Conservation (phyloP, 805 yeast genomes). For the Dipodascopsis tothii region DNA sequence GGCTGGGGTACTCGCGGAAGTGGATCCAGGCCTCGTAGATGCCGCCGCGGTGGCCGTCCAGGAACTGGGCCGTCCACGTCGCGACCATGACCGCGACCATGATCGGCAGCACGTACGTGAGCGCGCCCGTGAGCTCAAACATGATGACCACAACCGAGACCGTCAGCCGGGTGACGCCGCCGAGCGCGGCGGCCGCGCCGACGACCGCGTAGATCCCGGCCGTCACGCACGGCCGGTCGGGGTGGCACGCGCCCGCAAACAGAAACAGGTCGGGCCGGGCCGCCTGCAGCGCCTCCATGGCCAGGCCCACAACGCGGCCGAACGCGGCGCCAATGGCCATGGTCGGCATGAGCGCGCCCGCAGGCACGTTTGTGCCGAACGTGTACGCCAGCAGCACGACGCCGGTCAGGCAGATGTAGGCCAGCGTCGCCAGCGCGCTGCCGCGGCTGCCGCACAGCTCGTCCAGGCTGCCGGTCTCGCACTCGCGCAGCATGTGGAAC, state of each 20-base stretch:
- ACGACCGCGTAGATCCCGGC: conserved; percentile 86
- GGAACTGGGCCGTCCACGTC: conserved; percentile 60
- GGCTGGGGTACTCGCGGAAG: conserved; percentile 36
- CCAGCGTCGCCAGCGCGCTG: conserved; percentile 26
- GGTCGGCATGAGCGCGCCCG: conserved; percentile 95
- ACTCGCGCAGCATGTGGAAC: conserved; percentile 62
- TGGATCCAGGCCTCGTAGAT: conserved; percentile 58
- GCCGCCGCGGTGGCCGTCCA: conserved; percentile 45
- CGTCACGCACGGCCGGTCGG: conserved; percentile 52
- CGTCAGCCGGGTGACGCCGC: conserved; percentile 75
- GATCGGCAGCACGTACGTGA: conserved; percentile 73
- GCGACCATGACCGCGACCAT: conserved; percentile 76
- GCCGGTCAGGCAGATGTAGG: conserved; percentile 43
- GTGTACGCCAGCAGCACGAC: conserved; percentile 58
- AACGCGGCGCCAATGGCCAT: conserved; percentile 95
- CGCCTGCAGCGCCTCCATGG: conserved; percentile 47
- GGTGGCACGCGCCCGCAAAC: conserved; percentile 36
- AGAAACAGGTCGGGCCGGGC: conserved; percentile 32
- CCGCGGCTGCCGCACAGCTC: conserved; percentile 27
- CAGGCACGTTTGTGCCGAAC: conserved; percentile 69
- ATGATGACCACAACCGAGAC: conserved; percentile 72
- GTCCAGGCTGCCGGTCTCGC: conserved; percentile 34
- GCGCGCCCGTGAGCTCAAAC: conserved; percentile 80
- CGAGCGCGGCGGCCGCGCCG: conserved; percentile 75
- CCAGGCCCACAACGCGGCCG: conserved; percentile 78